Base-by-base conservation (phyloP, 2,329 filamentous ascomycete genomes). In the Aspergillus intermedius region DNA sequence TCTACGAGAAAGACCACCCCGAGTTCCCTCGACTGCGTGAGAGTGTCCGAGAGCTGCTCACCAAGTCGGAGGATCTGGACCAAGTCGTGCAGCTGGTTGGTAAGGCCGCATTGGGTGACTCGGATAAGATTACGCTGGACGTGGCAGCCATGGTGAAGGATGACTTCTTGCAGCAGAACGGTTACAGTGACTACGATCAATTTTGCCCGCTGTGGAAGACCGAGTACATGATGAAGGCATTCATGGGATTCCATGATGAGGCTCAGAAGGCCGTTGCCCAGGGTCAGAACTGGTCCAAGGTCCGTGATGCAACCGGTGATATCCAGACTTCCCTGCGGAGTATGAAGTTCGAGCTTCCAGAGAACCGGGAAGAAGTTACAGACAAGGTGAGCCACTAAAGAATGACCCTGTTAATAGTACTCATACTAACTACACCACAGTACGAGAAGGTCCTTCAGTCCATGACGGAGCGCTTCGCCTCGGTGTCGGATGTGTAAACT, bases 181-280 rank as follows among this genome's bases (percentile, higher is more conserved):
- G 93, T 55, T 98, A 98, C 82, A 93, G 87, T 59, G 89, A 97
- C 73, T 97, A 98, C 69, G 93, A 98, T 68, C 91, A 97, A 75
- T 98, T 95, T 83, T 98, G 93, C 68, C 93, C 93, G 44, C 81
- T 98, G 65, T 98, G 93, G 93, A 98, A 98, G 85, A 98, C 93
- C 0, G 87, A 95, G 71, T 98, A 93, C 86, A 97, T 98, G 93
- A 98, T 98, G 93, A 96, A 95, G 81, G 86, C 89, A 56, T 97
- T 98, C 84, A 88, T 98, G 78, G 88, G 86, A 50, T 98, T 91
- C 81, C 89, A 96, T 69, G 94, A 98, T 64, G 93, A 98, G 77
- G 85, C 89, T 21, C 91, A 97, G 71, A 97, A 96, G 81, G 90
- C 89, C 5, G 81, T 98, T 65, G 80, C 87, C 5, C 89, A 95